These are phyloP conservation scores for Neofusicoccum parvum DNA, from an alignment of 2,329 filamentous ascomycete genomes.

Conservation along the genomic window DNA sequence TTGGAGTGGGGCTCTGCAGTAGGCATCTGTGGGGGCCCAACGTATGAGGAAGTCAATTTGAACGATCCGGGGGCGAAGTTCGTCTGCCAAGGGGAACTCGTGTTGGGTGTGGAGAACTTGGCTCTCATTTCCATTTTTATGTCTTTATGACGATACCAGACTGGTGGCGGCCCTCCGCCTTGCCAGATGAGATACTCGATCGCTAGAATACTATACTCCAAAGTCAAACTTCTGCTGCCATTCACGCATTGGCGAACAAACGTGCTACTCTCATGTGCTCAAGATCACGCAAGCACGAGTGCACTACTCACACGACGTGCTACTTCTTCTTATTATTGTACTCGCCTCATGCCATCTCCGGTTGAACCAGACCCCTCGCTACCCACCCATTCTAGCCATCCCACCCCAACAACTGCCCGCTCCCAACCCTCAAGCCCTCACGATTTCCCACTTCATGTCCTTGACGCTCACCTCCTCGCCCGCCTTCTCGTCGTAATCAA, in stretches of 20 bases:
- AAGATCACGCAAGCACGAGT: too few species aligned
- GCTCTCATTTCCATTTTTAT: background rate
- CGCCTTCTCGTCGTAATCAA: slow-evolving; percentile 94
- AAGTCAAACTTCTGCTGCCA: background rate
- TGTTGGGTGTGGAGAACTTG: background rate
- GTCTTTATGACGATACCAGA: background rate
- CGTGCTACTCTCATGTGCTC: too few species aligned
- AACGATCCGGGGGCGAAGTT: background rate
- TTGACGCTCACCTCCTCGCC: slow-evolving; percentile 91
- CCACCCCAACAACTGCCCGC: background rate
- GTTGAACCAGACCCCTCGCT: background rate
- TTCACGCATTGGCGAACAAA: too few species aligned
- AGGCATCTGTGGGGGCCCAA: background rate
- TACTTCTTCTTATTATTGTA: too few species aligned
- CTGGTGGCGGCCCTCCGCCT: background rate
- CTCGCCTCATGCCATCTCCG: too few species aligned
- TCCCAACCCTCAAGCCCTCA: slow-evolving; percentile 48
- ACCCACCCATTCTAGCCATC: background rate
- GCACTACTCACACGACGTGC: too few species aligned
- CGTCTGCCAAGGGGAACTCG: background rate
- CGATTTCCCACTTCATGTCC: slow-evolving; percentile 84
- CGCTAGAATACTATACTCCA: background rate
- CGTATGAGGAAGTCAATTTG: background rate
- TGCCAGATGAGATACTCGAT: background rate
- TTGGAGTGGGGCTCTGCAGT: background rate